A percentile compares a stretch with the other conserved stretches of the same genome.
Conservation (phyloP, 164 flowering plant genomes). For the Platanus orientalis region DNA sequence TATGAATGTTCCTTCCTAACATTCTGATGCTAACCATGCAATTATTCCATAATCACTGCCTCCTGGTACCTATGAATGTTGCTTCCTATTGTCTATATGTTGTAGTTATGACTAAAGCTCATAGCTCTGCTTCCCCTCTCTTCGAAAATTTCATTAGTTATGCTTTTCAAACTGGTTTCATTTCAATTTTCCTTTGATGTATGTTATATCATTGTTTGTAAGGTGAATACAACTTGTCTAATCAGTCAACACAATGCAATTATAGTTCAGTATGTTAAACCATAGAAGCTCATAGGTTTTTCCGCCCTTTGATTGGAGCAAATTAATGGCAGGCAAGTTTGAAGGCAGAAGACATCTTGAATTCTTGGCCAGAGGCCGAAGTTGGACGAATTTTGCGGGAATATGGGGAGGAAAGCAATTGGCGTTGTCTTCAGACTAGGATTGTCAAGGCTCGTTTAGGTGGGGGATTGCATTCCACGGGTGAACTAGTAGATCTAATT, state of each 20-base stretch:
- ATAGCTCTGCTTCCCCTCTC: neutral
- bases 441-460: slow-evolving; percentile 64
- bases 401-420: slow-evolving; percentile 92
- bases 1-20: too few relatives aligned
- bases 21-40: too few relatives aligned
- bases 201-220: too few relatives aligned
- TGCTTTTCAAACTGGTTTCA: too few relatives aligned
- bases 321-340: slow-evolving; percentile 74
- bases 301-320: slow-evolving; percentile 33
- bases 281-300: neutral
- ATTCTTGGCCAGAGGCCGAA: slow-evolving; percentile 90
- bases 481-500: slow-evolving; percentile 62
- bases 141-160: too few relatives aligned
- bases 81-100: too few relatives aligned
- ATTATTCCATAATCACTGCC: too few relatives aligned
- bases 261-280: too few relatives aligned
- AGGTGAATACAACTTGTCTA: neutral
- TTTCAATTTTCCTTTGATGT: too few relatives aligned
- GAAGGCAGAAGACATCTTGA: slow-evolving; percentile 84
- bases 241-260: neutral
- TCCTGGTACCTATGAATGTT: too few relatives aligned
- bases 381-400: slow-evolving; percentile 78
- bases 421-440: slow-evolving; percentile 66
- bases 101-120: too few relatives aligned
- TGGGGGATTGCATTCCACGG: slow-evolving; percentile 83